A percentile compares a stretch with the other conserved stretches of the same genome.
These are phyloP conservation scores for Coprinopsis strossmayeri DNA, from an alignment of 768 basidiomycete genomes.

Conservation along the genomic window DNA sequence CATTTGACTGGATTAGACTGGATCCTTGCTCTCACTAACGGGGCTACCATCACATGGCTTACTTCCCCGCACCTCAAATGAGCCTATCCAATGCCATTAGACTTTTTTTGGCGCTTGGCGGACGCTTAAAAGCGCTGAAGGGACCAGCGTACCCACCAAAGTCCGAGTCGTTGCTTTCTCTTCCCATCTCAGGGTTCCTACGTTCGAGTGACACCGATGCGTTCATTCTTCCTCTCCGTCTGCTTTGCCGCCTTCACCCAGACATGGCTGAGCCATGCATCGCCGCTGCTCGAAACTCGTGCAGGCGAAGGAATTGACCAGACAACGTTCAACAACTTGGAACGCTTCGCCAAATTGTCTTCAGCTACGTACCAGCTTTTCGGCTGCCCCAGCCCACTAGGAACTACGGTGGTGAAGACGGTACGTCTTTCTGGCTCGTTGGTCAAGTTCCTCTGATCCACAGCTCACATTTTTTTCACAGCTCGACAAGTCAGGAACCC, in stretches of 20 bases:
- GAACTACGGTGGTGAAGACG: constrained; percentile 33
- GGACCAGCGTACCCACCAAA: not conserved
- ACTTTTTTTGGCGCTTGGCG: too few species aligned
- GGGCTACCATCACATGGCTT: too few species aligned
- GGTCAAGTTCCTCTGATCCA: not conserved
- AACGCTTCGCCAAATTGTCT: constrained; percentile 42
- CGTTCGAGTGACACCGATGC: constrained; percentile 1
- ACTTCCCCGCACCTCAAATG: too few species aligned
- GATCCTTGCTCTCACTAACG: too few species aligned
- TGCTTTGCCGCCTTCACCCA: not conserved
- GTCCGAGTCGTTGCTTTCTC: not conserved
- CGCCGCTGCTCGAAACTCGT: constrained; percentile 16
- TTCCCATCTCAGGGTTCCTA: too few species aligned
- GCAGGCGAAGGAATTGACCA: constrained; percentile 26
- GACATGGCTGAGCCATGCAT: constrained; percentile 6
- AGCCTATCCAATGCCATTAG: too few species aligned
- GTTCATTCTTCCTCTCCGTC: not conserved
- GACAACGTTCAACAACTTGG: constrained; percentile 33
- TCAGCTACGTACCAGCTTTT: constrained; percentile 39
- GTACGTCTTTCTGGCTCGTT: constrained; percentile 21
- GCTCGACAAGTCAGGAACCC: constrained; percentile 22
- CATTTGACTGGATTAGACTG: too few species aligned
- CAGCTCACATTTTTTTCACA: constrained; percentile 6
- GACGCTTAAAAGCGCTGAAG: too few species aligned
- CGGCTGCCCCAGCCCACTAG: constrained; percentile 41